Evolutionary conservation across 139 green algal genomes (phyloP).

Genomic region (Chlamydomonas sphaeroides): DNA sequence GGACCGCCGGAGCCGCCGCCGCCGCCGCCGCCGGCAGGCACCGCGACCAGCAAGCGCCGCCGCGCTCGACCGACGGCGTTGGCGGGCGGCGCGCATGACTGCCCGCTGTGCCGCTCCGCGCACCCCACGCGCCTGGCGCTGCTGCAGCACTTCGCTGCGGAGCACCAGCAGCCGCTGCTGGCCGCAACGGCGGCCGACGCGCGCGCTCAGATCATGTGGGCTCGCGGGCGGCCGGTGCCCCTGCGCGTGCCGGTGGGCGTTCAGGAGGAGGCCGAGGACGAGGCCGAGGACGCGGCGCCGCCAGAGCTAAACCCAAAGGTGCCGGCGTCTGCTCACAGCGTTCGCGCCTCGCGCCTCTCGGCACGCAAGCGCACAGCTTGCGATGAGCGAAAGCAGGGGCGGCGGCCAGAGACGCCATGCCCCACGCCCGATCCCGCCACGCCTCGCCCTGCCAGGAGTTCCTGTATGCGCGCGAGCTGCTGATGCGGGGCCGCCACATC

Average conservation of each 20-base stretch:
- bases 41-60: no score
- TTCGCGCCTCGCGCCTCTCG: no score
- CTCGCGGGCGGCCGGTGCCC: neutral
- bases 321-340: no score
- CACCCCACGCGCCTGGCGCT: conserved; percentile 2
- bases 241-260: neutral
- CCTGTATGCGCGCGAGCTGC: conserved; percentile 9
- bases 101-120: conserved; percentile 14
- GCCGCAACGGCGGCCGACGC: neutral
- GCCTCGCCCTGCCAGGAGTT: neutral
- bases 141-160: conserved; percentile 5
- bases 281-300: neutral
- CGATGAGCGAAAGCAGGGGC: no score
- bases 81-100: conserved; percentile 1
- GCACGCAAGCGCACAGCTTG: no score
- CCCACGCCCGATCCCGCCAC: no score
- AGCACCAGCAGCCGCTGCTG: conserved; percentile 18
- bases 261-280: neutral
- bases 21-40: no score
- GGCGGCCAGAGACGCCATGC: no score
- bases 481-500: conserved; percentile 9
- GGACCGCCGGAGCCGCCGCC: no score
- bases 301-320: neutral
- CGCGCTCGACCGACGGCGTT: no score
- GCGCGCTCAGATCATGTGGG: conserved; percentile 17